A percentile compares a stretch with the other conserved stretches of the same genome.
Evolutionary conservation across 2,329 filamentous ascomycete species (phyloP).

Genomic region (Talaromyces marneffei): DNA sequence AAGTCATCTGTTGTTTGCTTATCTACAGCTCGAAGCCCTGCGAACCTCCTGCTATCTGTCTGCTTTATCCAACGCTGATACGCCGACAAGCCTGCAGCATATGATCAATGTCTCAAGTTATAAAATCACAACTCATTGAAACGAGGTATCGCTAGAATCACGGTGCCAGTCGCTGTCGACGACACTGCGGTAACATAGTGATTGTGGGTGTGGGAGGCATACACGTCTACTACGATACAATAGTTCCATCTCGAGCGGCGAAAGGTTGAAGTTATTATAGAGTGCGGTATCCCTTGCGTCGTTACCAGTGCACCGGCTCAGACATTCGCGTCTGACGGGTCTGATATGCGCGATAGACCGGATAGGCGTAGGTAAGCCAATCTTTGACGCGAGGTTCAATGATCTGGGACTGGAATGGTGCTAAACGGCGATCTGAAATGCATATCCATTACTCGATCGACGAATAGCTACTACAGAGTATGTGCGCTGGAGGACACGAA

Average conservation of each 20-base stretch:
- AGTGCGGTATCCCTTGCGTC: background rate
- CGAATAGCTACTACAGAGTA: background rate
- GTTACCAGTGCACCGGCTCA: background rate
- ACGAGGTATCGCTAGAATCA: background rate
- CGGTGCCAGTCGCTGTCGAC: background rate
- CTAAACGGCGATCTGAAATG: background rate
- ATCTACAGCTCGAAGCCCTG: background rate
- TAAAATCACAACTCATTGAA: background rate
- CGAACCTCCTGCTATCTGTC: background rate
- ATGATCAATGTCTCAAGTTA: background rate
- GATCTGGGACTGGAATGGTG: background rate
- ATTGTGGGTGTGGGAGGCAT: background rate
- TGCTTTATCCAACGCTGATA: background rate
- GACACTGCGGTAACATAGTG: background rate
- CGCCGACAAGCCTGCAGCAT: background rate
- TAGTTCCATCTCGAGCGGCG: background rate
- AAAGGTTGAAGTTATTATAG: background rate
- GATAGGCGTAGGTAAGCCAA: background rate
- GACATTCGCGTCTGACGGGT: background rate
- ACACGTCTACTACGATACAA: no score
- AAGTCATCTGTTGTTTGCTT: background rate
- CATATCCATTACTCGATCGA: background rate
- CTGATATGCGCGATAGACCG: background rate
- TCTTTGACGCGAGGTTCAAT: background rate
- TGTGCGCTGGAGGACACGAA: background rate